These are phyloP conservation scores for Pezicula carpinea DNA, from an alignment of 2,329 filamentous ascomycete species.

Conservation along the genomic window DNA sequence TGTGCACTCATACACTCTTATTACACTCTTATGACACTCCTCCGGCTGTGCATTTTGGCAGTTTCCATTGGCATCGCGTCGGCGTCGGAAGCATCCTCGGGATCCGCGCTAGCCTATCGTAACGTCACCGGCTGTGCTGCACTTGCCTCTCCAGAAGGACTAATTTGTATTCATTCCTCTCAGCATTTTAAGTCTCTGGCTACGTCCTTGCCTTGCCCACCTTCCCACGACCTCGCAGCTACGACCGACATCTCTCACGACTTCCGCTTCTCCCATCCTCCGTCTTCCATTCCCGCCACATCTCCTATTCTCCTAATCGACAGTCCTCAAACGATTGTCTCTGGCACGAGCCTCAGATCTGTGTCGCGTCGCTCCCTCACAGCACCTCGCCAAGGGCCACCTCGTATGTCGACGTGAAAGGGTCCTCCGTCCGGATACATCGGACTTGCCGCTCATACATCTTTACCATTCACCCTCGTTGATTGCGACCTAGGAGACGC, in stretches of 20 bases:
- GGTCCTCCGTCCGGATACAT: slow-evolving; percentile 14
- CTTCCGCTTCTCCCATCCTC: neutral
- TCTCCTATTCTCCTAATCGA: too few relatives aligned
- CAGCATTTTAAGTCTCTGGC: neutral
- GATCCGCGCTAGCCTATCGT: neutral
- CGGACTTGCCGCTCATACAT: slow-evolving; percentile 11
- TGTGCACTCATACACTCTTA: too few relatives aligned
- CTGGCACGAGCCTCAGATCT: neutral
- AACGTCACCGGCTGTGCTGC: neutral
- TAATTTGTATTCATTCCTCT: neutral
- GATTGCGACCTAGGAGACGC: slow-evolving; percentile 1
- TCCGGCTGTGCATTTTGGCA: too few relatives aligned
- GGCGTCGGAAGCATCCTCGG: too few relatives aligned
- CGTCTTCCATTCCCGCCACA: neutral
- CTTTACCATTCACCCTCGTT: slow-evolving; percentile 14
- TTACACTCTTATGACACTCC: too few relatives aligned
- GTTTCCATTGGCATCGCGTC: too few relatives aligned
- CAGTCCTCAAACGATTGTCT: neutral
- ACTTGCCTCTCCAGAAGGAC: neutral
- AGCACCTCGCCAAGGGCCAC: neutral
- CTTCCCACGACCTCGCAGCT: neutral
- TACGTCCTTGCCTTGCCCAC: too few relatives aligned
- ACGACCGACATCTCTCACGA: neutral
- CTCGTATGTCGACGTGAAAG: slow-evolving; percentile 13
- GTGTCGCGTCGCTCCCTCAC: neutral